These are phyloP conservation scores for Heliamphora pulchella DNA, from an alignment of 179 eudicot genomes.

Conservation along the genomic window DNA sequence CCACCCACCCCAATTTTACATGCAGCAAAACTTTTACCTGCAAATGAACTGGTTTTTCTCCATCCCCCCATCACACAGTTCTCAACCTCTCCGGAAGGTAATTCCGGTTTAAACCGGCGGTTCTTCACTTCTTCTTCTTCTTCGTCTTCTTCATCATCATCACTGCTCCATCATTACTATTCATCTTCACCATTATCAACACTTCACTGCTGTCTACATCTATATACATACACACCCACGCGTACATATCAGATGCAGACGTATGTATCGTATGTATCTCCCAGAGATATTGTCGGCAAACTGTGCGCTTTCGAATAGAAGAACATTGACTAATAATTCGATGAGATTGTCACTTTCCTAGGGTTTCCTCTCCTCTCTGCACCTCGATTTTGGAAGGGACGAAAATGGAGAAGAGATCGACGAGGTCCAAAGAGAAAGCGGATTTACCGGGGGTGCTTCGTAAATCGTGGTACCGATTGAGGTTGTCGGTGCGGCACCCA, in stretches of 20 bases:
- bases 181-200: not conserved
- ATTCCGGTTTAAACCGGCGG: no score
- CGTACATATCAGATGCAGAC: not conserved
- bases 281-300: not conserved
- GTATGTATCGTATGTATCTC: no score
- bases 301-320: not conserved
- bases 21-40: no score
- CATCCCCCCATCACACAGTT: no score
- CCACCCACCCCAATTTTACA: no score
- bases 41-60: no score
- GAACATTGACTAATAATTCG: not conserved
- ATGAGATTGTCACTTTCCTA: not conserved
- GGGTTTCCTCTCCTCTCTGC: not conserved
- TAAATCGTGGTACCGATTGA: slow-evolving; percentile 71
- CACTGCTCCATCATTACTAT: no score
- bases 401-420: slow-evolving; percentile 19
- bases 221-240: no score
- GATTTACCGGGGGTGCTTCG: slow-evolving; percentile 47
- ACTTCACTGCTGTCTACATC: not conserved
- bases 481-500: slow-evolving; percentile 81
- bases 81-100: no score
- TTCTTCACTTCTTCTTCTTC: no score
- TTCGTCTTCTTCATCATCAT: no score
- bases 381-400: not conserved
- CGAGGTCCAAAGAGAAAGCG: slow-evolving; percentile 15